phyloP scores from a whole-genome alignment of 345 rosid species.

The Kernera saxatilis region DNA sequence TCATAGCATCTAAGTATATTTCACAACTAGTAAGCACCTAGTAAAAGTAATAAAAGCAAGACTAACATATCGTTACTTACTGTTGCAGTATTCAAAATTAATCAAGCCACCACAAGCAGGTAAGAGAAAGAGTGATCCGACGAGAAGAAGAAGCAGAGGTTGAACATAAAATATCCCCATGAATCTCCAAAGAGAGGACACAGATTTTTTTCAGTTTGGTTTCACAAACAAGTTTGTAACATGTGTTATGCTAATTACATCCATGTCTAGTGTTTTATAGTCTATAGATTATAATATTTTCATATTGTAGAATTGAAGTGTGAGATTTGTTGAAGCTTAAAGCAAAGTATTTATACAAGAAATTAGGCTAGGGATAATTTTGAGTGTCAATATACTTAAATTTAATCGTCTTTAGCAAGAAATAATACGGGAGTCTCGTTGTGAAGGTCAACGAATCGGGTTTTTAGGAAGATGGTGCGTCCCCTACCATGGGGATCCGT shows the following conservation, averaged over 20 bases:
- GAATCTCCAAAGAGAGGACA: neutral
- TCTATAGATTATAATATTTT: neutral
- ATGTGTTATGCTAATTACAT: neutral
- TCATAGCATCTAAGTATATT: no score
- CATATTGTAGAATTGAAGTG: neutral
- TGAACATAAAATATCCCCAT: neutral
- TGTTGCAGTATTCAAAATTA: neutral
- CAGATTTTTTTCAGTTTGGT: neutral
- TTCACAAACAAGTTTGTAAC: neutral
- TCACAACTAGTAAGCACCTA: no score
- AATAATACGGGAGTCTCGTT: no score
- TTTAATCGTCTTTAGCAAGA: no score
- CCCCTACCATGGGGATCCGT: no score
- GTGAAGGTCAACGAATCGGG: no score
- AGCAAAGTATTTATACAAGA: neutral
- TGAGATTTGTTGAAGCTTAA: neutral
- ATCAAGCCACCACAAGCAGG: neutral
- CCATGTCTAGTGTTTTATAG: neutral
- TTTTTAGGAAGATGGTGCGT: no score
- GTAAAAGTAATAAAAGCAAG: neutral
- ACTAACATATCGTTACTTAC: neutral
- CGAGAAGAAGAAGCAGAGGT: neutral
- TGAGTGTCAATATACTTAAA: neutral
- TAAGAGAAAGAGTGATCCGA: neutral
- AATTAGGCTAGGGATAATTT: neutral